Conservation (phyloP, 441 rosid genomes). For the Corymbia calophylla region DNA sequence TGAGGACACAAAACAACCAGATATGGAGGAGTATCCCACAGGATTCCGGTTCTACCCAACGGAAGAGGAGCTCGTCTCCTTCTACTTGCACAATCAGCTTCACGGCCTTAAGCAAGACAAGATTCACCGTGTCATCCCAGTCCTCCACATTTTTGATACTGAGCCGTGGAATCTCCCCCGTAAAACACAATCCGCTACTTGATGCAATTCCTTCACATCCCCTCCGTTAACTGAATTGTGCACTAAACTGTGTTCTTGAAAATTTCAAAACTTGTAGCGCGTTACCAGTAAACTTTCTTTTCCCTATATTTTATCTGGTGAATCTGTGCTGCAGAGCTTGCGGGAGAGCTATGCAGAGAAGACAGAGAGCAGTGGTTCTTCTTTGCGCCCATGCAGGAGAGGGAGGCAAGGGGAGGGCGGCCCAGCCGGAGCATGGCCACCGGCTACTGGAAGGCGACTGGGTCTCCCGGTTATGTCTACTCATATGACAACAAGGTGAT, state of each 20-base stretch:
- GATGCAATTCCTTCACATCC: background rate
- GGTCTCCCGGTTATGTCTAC: background rate
- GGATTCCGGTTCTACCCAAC: background rate
- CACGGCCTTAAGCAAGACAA: background rate
- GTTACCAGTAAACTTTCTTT: background rate
- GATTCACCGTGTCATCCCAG: background rate
- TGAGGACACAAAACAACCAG: background rate
- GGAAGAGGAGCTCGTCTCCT: background rate
- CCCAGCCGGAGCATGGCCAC: background rate
- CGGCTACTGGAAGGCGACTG: background rate
- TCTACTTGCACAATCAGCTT: background rate
- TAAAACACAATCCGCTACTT: background rate
- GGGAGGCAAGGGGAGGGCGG: background rate
- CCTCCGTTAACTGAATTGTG: background rate
- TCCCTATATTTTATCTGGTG: background rate
- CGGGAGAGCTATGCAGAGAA: background rate
- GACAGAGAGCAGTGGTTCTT: background rate
- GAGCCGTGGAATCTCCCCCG: background rate
- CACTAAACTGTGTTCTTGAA: background rate
- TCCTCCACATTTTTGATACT: background rate
- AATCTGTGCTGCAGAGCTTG: background rate
- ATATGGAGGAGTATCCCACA: background rate
- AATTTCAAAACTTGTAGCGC: background rate
- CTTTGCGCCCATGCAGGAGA: background rate
- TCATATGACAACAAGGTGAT: background rate